Base-by-base conservation (phyloP, 164 flowering plant genomes). In the Paratinospora sagittata region DNA sequence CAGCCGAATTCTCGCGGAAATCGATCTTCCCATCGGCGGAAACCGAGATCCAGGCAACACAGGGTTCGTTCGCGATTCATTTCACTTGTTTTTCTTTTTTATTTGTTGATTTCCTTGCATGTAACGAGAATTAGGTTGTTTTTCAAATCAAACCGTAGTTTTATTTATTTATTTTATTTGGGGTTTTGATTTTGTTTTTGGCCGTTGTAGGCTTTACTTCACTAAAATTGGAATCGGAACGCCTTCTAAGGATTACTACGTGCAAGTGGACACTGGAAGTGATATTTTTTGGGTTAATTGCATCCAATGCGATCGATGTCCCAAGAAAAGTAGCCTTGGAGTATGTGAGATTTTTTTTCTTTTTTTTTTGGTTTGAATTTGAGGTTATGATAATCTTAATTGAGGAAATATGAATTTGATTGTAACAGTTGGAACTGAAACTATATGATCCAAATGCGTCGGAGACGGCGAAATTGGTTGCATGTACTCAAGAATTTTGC, bases 271-370 rank as follows among this genome's bases (percentile, higher is more conserved):
- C 73, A 92, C 99, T 0, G 99, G 98, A 67, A 96, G 89, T 74
- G 95, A 91, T 67, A 84, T 90, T 33, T 80, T 90, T 73, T 96
- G 99, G 99, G 93, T 93, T 27, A 92, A 96, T 79, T 92, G 99
- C 71, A 79, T 86, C 61, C 82, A 87, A 61, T 96, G 99, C 79
- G 77, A 16, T 3, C 79, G 81, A 47, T 96, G 99, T 72, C 97
- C 98, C 12, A 84, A 14, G 68, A 85, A 78, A 78, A 90, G 98
- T 76, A 77, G 81, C 39, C 90, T 86, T 52, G 92, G 91, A 65
- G 98, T 92, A 92, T 49, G 90, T 30, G 34, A 30, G 34, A 30
- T 30, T 30, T 63, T 21, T 27, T 37, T 63, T 4, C 21, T 8
- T 19, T 70, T 68, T 43, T 6, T 30, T 3, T 71, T 43, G 34